Evolutionary conservation across 106 monocot genomes (phyloP).

Genomic region (Allium cepa): DNA sequence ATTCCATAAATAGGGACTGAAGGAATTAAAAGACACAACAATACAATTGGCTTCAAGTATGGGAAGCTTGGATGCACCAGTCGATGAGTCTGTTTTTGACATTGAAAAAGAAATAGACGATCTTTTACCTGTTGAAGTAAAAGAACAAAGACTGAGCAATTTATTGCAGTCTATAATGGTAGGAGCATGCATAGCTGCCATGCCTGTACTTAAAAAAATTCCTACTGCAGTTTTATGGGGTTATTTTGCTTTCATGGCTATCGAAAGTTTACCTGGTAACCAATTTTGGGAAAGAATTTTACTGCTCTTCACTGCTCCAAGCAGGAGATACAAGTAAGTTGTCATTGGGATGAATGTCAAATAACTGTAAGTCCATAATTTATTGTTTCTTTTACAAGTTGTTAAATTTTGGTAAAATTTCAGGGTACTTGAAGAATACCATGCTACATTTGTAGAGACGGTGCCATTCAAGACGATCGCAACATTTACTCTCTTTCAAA

Average conservation of each 20-base stretch:
- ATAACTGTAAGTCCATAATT: background rate
- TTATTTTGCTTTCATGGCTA: constrained; percentile 92
- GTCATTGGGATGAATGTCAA: background rate
- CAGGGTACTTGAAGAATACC: constrained; percentile 83
- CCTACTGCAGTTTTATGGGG: constrained; percentile 90
- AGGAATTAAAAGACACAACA: constrained; percentile 71
- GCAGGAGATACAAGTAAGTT: constrained; percentile 71
- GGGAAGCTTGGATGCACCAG: constrained; percentile 64
- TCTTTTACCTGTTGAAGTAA: constrained; percentile 78
- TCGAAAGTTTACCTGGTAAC: constrained; percentile 89
- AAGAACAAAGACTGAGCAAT: constrained; percentile 83
- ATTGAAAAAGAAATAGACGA: constrained; percentile 87
- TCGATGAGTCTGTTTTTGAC: constrained; percentile 72
- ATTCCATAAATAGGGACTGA: constrained; percentile 27
- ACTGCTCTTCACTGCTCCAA: constrained; percentile 82
- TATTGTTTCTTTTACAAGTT: background rate
- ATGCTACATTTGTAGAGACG: constrained; percentile 79
- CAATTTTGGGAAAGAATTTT: constrained; percentile 95
- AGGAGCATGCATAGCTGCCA: constrained; percentile 66
- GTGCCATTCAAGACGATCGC: constrained; percentile 79
- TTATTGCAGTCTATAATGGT: constrained; percentile 70
- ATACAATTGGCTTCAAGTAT: constrained; percentile 63
- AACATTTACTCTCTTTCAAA: constrained; percentile 71
- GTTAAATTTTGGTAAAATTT: background rate
- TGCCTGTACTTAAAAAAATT: constrained; percentile 70